These are phyloP conservation scores for Phtheirospermum japonicum DNA, from an alignment of 257 asterid species.

Conservation along the genomic window DNA sequence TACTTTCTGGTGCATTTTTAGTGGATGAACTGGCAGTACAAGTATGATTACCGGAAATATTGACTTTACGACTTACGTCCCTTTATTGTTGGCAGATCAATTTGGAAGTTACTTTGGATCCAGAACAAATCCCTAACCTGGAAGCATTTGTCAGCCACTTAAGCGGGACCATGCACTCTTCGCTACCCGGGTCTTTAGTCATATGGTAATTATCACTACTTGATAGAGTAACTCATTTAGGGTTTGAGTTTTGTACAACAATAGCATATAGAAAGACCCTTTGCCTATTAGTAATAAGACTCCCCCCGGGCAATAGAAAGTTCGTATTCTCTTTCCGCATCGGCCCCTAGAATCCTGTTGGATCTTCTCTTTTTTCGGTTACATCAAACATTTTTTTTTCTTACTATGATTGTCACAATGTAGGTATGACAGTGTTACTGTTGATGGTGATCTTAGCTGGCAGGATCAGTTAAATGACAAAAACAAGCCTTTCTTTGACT, in stretches of 20 bases:
- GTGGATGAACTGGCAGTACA: not conserved
- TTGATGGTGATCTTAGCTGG: constrained; percentile 78
- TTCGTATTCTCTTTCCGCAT: no score
- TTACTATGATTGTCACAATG: constrained; percentile 26
- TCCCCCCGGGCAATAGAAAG: no score
- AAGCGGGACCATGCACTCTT: constrained; percentile 79
- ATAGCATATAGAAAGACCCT: no score
- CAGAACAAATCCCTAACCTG: constrained; percentile 64
- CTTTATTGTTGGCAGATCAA: constrained; percentile 53
- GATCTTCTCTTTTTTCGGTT: not conserved
- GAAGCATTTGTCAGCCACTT: constrained; percentile 73
- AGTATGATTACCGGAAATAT: no score
- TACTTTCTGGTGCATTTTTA: not conserved
- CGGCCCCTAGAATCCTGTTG: no score
- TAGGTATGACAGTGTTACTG: constrained; percentile 93
- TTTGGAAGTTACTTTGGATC: constrained; percentile 70
- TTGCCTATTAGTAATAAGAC: no score
- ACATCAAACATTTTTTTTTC: constrained; percentile 10
- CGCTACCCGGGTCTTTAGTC: constrained; percentile 79
- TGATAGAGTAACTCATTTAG: not conserved
- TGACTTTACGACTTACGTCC: no score
- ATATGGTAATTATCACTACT: constrained; percentile 57
- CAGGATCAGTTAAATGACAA: constrained; percentile 76
- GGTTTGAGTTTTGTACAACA: constrained; percentile 15
- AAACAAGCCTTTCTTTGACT: constrained; percentile 89